Conservation (phyloP, 306 rosid species). For the Prunus campanulata region DNA sequence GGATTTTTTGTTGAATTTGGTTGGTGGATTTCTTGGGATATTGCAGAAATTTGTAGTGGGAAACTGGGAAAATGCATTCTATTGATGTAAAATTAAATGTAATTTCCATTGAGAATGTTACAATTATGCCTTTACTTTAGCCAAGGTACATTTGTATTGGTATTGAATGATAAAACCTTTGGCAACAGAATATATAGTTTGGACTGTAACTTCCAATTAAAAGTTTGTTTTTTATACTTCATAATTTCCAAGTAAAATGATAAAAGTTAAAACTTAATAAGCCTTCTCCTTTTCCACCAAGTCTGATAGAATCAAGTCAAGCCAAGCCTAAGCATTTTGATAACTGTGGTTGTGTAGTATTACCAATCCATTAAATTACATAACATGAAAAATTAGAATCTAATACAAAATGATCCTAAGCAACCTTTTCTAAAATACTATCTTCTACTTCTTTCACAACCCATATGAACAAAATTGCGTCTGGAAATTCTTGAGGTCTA, state of each 20-base stretch:
- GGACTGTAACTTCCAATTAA: too few species aligned
- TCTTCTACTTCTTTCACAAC: not conserved
- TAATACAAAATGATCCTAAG: not conserved
- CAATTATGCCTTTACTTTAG: not conserved
- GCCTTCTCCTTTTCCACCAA: too few species aligned
- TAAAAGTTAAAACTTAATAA: too few species aligned
- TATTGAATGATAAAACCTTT: too few species aligned
- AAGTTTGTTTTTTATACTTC: too few species aligned
- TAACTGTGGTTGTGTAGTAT: too few species aligned
- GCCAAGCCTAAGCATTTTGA: too few species aligned
- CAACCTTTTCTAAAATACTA: not conserved
- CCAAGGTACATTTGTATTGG: not conserved
- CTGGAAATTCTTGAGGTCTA: not conserved
- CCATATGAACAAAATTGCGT: not conserved
- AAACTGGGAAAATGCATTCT: not conserved
- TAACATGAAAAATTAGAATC: not conserved
- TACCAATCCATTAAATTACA: too few species aligned
- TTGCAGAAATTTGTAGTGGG: not conserved
- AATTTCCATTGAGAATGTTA: not conserved
- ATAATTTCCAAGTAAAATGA: too few species aligned
- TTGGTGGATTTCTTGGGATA: not conserved
- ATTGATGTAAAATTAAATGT: slow-evolving; percentile 1
- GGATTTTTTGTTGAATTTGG: not conserved
- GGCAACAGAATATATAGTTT: too few species aligned
- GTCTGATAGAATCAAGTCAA: too few species aligned